Base-by-base conservation (phyloP, 805 yeast genomes). In the Yamadazyma sp. region DNA sequence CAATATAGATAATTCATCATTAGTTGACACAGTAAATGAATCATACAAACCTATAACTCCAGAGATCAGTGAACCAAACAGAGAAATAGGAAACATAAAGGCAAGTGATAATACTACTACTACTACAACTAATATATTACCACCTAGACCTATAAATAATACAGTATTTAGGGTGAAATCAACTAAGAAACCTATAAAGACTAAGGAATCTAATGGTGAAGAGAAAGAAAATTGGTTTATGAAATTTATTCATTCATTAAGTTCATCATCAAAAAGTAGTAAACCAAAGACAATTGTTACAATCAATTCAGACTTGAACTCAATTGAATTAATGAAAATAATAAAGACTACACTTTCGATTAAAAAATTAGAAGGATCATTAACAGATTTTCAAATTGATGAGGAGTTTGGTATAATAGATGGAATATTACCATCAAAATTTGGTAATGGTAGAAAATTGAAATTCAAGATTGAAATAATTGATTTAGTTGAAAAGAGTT, bases 351-450 rank as follows among this genome's bases (percentile, higher is more conserved):
- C 73, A 6, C 51, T 75, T 35, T 65, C 62, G 42, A 52, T 73
- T 48, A 71, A 73, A 46, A 55, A 62, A 36, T 62, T 70, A 35
- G 79, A 75, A 49, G 80, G 80, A 0, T 62, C 78, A 3, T 60
- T 75, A 8, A 51, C 56, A 12, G 56, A 59, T 17, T 68, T 67
- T 10, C 62, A 61, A 2, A 55, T 71, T 24, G 71, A 65, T 38
- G 72, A 69, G 34, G 69, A 62, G 35, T 62, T 64, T 42, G 67
- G 72, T 4, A 43, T 61, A 11, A 63, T 75, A 14, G 61, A 59
- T 39, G 78, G 78, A 2, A 55, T 60, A 12, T 63, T 75, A 11
- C 77, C 79, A n/a, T 50, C 71, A 10, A 59, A 61, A 25, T 70
- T 55, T 45, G 67, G 75, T 2, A 50, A 58, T 30, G 73, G 75